Evolutionary conservation across 495 filamentous ascomycete species (phyloP), one percentile per base, ranked within the genome.

Genomic region (Podospora australis): DNA sequence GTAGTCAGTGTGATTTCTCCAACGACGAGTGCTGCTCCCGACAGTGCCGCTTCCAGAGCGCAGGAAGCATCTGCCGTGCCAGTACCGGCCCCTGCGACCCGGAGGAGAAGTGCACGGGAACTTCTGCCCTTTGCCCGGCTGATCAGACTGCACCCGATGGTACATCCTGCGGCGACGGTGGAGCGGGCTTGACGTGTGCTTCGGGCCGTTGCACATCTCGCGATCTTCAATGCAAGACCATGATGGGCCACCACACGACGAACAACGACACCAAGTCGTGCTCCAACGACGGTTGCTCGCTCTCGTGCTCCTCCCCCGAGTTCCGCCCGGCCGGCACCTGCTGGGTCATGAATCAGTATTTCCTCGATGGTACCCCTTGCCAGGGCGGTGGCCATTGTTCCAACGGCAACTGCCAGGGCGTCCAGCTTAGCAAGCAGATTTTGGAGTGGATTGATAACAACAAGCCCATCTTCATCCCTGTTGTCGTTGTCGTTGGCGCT

Each of bases 131-230:
- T 16, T 98, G 92, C 59, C 92, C 92, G 1, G 46, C 60, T 2
- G 88, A 98, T 66, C 41, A 70, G 22, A 82, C 75, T 40, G 70
- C 83, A 22, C 68, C 79, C 0, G 82, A 97, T 62, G 92, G 92
- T 51, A 64, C 61, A 42, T 48, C 46, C 20, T 94, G 90, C 58
- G 86, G 84, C 14, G 66, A 65, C 47, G 71, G 67, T 29, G 66
- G 67, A 23, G 58, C 57, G 3, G 73, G 78, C 2, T 73, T 96
- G n/a, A 69, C 74, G 35, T 98, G 92, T 62, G 88, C 94, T 46
- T 90, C 86, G 39, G 92, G 92, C 17, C 92, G 96, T 64, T 98
- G 92, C 65, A 98, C 92, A 39, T 92, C 86, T 46, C 83, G 94
- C 49, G 81, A 96, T 61, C 76, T 81, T 55, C 92, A 98, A 66